Evolutionary conservation across 2,329 filamentous ascomycete species (phyloP).

Genomic region (Trichoderma koningii): DNA sequence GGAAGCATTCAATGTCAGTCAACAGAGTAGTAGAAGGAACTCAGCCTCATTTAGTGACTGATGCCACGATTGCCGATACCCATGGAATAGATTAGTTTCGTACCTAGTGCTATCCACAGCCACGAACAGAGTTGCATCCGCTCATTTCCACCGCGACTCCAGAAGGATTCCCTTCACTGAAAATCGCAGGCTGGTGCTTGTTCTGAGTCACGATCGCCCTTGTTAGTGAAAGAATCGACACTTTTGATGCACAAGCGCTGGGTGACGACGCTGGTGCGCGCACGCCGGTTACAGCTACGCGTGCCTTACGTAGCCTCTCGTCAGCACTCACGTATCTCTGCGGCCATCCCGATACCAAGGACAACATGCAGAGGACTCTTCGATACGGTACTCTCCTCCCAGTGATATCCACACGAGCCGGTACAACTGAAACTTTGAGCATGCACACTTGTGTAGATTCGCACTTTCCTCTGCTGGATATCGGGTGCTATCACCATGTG

Average conservation of each 20-base stretch:
- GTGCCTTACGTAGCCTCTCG: constrained; percentile 12
- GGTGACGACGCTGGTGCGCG: background rate
- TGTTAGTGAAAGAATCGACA: background rate
- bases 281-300: background rate
- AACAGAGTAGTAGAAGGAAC: background rate
- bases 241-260: background rate
- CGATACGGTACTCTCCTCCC: background rate
- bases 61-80: background rate
- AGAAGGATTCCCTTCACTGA: background rate
- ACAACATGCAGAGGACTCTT: background rate
- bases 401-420: no score
- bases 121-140: background rate
- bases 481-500: no score
- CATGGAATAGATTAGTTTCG: no score
- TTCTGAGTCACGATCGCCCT: constrained; percentile 1
- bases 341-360: background rate
- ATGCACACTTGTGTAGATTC: no score
- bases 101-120: no score
- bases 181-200: background rate
- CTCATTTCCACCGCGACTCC: background rate
- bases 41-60: background rate
- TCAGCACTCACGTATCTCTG: constrained; percentile 1
- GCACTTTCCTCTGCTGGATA: no score
- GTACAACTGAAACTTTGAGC: no score
- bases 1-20: background rate